phyloP scores from a whole-genome alignment of 2,329 filamentous ascomycete species.

The Colletotrichum karsti region DNA sequence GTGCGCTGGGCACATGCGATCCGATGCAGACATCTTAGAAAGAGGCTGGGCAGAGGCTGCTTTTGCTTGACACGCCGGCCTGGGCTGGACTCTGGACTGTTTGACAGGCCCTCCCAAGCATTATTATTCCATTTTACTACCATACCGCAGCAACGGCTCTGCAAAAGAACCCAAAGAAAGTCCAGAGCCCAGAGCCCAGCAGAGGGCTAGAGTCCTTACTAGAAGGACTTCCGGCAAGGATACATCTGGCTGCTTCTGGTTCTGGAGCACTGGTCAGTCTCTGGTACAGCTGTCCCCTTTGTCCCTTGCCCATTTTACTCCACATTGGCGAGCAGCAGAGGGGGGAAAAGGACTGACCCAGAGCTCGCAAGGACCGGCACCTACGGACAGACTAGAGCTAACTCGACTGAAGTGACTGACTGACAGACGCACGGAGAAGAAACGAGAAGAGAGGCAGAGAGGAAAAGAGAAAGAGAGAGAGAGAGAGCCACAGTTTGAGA shows the following conservation, averaged over 20 bases:
- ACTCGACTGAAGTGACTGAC: too few species aligned
- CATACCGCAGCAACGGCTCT: neutral
- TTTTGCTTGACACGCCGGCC: neutral
- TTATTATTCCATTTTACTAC: neutral
- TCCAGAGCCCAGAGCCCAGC: neutral
- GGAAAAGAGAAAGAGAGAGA: slow-evolving; percentile 2
- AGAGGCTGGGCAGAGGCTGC: neutral
- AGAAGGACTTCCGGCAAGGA: neutral
- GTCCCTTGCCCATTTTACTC: slow-evolving; percentile 13
- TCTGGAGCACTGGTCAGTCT: slow-evolving; percentile 7
- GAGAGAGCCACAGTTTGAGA: neutral
- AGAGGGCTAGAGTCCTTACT: neutral
- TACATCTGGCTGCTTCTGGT: slow-evolving; percentile 5
- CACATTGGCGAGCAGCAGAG: neutral
- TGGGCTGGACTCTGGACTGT: neutral
- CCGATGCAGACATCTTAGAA: too few species aligned
- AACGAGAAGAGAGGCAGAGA: neutral
- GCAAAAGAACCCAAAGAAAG: neutral
- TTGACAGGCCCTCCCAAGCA: neutral
- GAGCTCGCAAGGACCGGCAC: neutral
- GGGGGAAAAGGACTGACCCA: slow-evolving; percentile 1
- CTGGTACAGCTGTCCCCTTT: slow-evolving; percentile 7
- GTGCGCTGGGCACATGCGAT: neutral
- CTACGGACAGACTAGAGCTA: neutral
- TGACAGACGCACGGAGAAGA: too few species aligned